Conservation (phyloP, 2,329 filamentous ascomycete genomes). For the Penicillium aurantiogriseum region DNA sequence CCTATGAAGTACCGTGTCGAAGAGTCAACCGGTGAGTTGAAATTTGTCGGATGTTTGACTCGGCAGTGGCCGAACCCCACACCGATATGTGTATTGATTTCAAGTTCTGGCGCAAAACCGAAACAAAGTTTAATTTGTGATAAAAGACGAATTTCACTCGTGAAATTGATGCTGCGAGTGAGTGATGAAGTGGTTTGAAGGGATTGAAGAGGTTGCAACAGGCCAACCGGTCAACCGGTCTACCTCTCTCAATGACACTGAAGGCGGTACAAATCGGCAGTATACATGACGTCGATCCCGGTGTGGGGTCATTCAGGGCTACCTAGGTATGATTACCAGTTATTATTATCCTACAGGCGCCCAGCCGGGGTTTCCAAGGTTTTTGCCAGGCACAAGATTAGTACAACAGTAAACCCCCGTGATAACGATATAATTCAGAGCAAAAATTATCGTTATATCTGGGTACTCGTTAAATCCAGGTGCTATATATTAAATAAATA, state of each 20-base stretch:
- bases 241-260: neutral
- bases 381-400: no score
- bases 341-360: no score
- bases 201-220: neutral
- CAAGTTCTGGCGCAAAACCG: neutral
- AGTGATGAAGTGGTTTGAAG: neutral
- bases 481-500: no score
- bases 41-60: slow-evolving; percentile 6
- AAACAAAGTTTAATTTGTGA: neutral
- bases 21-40: no score
- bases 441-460: no score
- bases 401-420: no score
- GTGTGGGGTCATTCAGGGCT: neutral
- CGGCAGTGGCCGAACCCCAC: slow-evolving; percentile 15
- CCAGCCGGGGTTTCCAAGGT: no score
- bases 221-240: neutral
- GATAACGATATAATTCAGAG: no score
- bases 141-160: neutral
- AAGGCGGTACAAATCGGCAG: slow-evolving; percentile 26
- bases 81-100: slow-evolving; percentile 1
- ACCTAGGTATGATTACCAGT: no score
- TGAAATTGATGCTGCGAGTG: neutral
- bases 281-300: slow-evolving; percentile 25
- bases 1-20: neutral
- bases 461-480: no score